A percentile compares a stretch with the other conserved stretches of the same genome.
Conservation (phyloP, 352 stramenopile species). For the Phytophthora lateralis region DNA sequence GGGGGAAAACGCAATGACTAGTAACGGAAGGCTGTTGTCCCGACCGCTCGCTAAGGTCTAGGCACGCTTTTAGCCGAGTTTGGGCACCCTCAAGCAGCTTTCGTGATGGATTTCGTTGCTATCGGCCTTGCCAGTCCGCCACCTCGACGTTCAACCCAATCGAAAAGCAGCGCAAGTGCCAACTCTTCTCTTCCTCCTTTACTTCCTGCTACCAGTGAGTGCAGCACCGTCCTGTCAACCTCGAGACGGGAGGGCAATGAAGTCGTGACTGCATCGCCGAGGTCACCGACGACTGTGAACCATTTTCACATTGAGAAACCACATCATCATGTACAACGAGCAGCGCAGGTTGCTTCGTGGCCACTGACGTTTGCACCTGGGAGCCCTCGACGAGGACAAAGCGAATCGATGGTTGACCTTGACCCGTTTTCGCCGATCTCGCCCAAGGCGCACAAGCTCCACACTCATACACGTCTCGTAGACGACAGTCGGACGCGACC, state of each 20-base stretch:
- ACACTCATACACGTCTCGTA: conserved; percentile 28
- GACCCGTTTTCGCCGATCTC: conserved; percentile 33
- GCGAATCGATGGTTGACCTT: conserved; percentile 14
- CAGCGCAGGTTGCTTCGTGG: conserved; percentile 49
- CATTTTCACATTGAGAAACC: conserved; percentile 29
- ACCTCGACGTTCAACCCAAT: conserved; percentile 20
- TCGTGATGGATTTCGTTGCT: conserved; percentile 30
- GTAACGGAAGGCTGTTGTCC: conserved; percentile 20
- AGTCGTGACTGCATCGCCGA: background rate
- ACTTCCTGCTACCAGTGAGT: conserved; percentile 11
- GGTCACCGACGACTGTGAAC: conserved; percentile 3
- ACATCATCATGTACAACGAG: conserved; percentile 11
- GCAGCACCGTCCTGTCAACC: conserved; percentile 1
- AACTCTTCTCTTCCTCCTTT: conserved; percentile 28
- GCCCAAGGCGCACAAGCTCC: conserved; percentile 29
- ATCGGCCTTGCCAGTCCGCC: conserved; percentile 24
- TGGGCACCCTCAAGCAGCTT: background rate
- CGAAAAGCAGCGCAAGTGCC: conserved; percentile 15
- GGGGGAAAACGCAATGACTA: conserved; percentile 3
- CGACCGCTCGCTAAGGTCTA: conserved; percentile 2
- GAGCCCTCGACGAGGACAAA: conserved; percentile 12
- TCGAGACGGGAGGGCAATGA: conserved; percentile 11
- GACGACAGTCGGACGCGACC: conserved; percentile 43
- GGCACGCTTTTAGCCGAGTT: conserved; percentile 14
- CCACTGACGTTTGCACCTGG: conserved; percentile 34